Conservation (phyloP, 768 basidiomycete genomes). For the Auriscalpium vulgare region DNA sequence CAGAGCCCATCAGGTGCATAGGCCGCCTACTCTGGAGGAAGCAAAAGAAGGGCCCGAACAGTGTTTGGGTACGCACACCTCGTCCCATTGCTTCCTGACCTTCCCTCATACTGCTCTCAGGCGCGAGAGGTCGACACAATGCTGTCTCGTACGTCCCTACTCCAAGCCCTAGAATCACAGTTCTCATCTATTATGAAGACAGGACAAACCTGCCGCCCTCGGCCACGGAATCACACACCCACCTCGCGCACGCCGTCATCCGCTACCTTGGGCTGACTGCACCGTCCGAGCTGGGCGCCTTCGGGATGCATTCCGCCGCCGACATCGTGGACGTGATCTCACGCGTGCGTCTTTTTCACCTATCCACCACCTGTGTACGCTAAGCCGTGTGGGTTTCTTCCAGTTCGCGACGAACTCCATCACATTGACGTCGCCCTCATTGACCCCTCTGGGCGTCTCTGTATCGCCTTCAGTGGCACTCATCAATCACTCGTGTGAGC, state of each 20-base stretch:
- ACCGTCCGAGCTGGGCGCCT: conserved; percentile 49
- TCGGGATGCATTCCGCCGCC: conserved; percentile 45
- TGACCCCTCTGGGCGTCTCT: conserved; percentile 79
- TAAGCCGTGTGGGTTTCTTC: not conserved
- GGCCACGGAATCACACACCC: conserved; percentile 49
- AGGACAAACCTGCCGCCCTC: conserved; percentile 42
- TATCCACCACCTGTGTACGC: not conserved
- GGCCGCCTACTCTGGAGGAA: conserved; percentile 66
- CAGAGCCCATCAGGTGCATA: conserved; percentile 73
- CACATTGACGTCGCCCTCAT: conserved; percentile 68
- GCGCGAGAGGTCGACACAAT: conserved; percentile 55
- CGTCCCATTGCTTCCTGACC: not conserved
- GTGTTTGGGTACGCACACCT: conserved; percentile 44
- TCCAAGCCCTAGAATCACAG: not conserved
- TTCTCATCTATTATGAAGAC: conserved; percentile 33
- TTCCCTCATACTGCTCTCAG: conserved; percentile 27
- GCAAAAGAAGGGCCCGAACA: conserved; percentile 44
- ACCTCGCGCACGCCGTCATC: conserved; percentile 67
- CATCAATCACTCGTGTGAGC: conserved; percentile 82
- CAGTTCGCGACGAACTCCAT: conserved; percentile 93
- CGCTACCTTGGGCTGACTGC: conserved; percentile 58
- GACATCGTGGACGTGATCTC: conserved; percentile 70
- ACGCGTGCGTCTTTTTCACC: conserved; percentile 36
- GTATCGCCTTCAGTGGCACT: conserved; percentile 75
- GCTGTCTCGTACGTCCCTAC: conserved; percentile 65